Conservation (phyloP, 768 basidiomycete species). For the Amanita rubescens region DNA sequence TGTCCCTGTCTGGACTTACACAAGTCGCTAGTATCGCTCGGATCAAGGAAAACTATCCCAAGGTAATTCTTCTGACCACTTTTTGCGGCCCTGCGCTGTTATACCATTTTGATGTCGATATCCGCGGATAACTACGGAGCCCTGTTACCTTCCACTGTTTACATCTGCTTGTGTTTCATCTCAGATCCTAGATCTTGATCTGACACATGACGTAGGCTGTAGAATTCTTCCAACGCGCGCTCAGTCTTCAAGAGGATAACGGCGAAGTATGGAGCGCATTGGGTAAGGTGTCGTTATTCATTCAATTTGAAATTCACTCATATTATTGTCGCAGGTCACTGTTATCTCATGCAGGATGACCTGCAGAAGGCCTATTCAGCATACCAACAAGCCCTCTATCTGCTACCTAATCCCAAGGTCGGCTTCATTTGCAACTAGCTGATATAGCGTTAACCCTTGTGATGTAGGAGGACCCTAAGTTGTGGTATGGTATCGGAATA, state of each 20-base stretch:
- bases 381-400: conserved; percentile 96
- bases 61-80: conserved; percentile 45
- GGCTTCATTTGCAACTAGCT: conserved; percentile 13
- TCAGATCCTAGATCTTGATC: conserved; percentile 24
- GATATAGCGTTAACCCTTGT: conserved; percentile 7
- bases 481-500: conserved; percentile 99
- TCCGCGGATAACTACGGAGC: conserved; percentile 31
- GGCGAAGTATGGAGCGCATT: conserved; percentile 98
- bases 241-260: conserved; percentile 88
- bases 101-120: conserved; percentile 17
- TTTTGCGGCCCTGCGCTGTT: conserved; percentile 12
- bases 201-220: conserved; percentile 65
- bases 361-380: conserved; percentile 97
- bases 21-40: conserved; percentile 95
- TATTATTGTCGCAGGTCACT: conserved; percentile 62
- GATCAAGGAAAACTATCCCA: conserved; percentile 96
- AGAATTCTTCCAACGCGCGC: conserved; percentile 92
- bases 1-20: conserved; percentile 83
- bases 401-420: conserved; percentile 93
- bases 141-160: conserved; percentile 23
- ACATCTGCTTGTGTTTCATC: conserved; percentile 20
- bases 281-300: conserved; percentile 40
- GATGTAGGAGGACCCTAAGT: conserved; percentile 83
- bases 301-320: conserved; percentile 10
- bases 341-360: conserved; percentile 99